Evolutionary conservation across 169 alveolate species (phyloP).

Genomic region (Cryptosporidium ryanae): DNA sequence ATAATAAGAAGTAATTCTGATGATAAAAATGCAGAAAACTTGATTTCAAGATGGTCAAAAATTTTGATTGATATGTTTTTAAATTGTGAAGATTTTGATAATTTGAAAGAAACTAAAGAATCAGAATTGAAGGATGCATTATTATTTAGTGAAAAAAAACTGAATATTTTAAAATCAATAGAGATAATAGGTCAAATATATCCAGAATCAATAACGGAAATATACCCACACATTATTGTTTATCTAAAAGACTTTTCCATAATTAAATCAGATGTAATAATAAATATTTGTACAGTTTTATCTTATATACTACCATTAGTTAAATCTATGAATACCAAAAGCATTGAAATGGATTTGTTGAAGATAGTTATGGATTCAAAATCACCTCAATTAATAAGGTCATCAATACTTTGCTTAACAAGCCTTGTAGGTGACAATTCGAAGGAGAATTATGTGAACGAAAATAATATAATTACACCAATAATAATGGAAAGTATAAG

Average conservation of each 20-base stretch:
- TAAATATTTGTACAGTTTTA: constrained; percentile 43
- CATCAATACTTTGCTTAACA: constrained; percentile 53
- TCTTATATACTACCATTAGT: constrained; percentile 45
- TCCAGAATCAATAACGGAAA: constrained; percentile 47
- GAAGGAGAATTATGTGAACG: constrained; percentile 6
- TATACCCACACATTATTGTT: constrained; percentile 47
- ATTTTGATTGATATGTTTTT: constrained; percentile 62
- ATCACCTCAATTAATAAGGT: constrained; percentile 70
- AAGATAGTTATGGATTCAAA: constrained; percentile 43
- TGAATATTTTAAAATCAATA: constrained; percentile 40
- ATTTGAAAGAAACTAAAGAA: not conserved
- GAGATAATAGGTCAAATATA: constrained; percentile 52
- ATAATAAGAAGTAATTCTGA: constrained; percentile 9
- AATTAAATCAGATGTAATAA: constrained; percentile 34
- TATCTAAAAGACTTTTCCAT: constrained; percentile 37
- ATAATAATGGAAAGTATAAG: constrained; percentile 37
- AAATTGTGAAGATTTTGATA: not conserved
- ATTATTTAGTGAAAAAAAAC: constrained; percentile 23
- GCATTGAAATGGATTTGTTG: constrained; percentile 37
- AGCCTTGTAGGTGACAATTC: not conserved
- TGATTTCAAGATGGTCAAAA: constrained; percentile 55
- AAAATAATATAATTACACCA: constrained; percentile 5
- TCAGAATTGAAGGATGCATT: not conserved
- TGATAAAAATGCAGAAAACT: not conserved
- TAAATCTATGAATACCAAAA: constrained; percentile 2